A percentile compares a stretch with the other conserved stretches of the same genome.
These are phyloP conservation scores for Hylodesmum podocarpum DNA, from an alignment of 306 rosid species.

Conservation along the genomic window DNA sequence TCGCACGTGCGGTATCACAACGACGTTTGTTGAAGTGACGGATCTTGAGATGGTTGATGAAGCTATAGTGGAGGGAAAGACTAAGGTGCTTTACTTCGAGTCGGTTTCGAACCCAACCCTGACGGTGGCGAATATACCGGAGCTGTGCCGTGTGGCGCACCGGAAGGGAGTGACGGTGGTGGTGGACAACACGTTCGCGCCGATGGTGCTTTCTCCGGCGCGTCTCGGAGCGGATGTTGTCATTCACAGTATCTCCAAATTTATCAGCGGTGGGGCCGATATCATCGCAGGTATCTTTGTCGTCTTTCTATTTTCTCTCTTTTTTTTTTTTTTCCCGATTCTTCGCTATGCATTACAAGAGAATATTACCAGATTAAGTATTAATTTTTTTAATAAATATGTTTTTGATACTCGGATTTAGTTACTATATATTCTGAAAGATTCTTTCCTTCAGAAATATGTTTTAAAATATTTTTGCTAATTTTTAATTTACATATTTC, in stretches of 20 bases:
- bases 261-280: constrained; percentile 96
- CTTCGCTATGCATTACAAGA: too few relatives aligned
- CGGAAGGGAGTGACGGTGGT: constrained; percentile 75
- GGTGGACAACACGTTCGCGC: constrained; percentile 90
- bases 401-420: too few relatives aligned
- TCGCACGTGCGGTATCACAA: constrained; percentile 52
- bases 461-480: too few relatives aligned
- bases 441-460: too few relatives aligned
- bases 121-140: constrained; percentile 71
- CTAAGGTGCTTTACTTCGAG: constrained; percentile 76
- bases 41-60: constrained; percentile 52
- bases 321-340: neutral
- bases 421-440: too few relatives aligned
- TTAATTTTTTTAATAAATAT: too few relatives aligned
- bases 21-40: constrained; percentile 63
- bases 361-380: too few relatives aligned
- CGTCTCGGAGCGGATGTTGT: constrained; percentile 92
- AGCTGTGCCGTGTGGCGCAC: constrained; percentile 60
- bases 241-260: constrained; percentile 87
- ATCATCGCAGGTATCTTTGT: constrained; percentile 75
- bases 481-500: too few relatives aligned
- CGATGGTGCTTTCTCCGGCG: constrained; percentile 84
- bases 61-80: constrained; percentile 65
- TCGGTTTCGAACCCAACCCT: constrained; percentile 74
- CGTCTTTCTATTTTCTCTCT: neutral